Evolutionary conservation across 257 asterid species (phyloP), one percentile per base, ranked within the genome.

Genomic region (Paulownia fortunei): DNA sequence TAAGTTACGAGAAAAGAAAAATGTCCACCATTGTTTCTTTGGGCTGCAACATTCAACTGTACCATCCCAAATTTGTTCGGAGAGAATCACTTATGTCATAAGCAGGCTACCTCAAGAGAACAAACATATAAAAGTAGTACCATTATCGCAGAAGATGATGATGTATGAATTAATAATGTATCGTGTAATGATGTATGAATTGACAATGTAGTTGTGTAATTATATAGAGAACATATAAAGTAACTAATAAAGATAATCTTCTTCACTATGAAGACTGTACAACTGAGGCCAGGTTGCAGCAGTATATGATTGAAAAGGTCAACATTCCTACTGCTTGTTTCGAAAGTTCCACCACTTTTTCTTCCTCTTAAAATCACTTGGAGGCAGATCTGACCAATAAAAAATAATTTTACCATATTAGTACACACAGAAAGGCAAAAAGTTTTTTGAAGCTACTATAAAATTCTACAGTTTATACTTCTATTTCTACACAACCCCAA

Each of bases 331-430:
- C 80, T 88, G 82, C 88, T 89, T 90, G 90, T 92, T 90, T 67
- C 98, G 72, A 36, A 93, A 90, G 85, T 69, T 87, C 99, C 98
- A 89, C 97, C 97, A 93, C 87, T 85, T 96, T 74, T 91, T 94
- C 91, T 92, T 92, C 88, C 90, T 90, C 92, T 88, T 92, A 49
- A 78, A 80, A 58, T 92, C 96, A 65, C 79, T 79, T 23, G 88
- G 87, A 60, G 89, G 90, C 71, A 88, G 47, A 83, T 95, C 99
- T 93, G 92, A 79, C 77, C 30, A 59, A 26, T 16, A 16, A 65
- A 24, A 70, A 59, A 42, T 5, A 7, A 39, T 71, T 55, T 55
- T 46, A 62, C 32, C 21, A 6, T 27, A 18, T 65, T 46, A 82
- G 63, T 39, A 27, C 11, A 44, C 37, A 70, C 39, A 30, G 36